Base-by-base conservation (phyloP, 768 basidiomycete species). In the Coprinopsis marcescibilis region DNA sequence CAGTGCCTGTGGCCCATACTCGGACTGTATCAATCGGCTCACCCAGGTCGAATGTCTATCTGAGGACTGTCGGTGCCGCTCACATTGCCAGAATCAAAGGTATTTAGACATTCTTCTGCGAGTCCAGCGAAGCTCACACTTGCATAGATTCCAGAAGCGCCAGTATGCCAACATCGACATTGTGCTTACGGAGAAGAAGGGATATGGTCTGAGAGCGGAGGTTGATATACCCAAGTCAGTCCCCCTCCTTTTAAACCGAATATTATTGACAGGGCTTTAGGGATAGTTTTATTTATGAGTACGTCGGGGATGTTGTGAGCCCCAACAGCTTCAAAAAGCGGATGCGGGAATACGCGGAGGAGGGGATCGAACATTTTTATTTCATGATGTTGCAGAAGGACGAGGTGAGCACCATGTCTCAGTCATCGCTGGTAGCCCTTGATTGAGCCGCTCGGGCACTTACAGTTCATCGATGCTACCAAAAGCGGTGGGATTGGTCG, bases 331-430 rank as follows among this genome's bases (percentile, higher is more conserved):
- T 99, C 63, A 80, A 86, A 66, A 91, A 89, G 63, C 82, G 95
- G 24, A 97, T 99, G 91, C 79, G 86, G 30, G 84, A 85, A 7
- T 99, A 99, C 61, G 94, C 81, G 2, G 79, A 83, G 34, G 90
- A 96, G 61, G 95, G 95, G 14, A 92, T 97, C 53, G 75, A 79
- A 43, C 96, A 98, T 64, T 99, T 98, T 57, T 99, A 98, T 69
- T 99, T 99, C 63, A 99, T 98, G 96, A 94, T 95, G 88, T 66
- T 99, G 48, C 96, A 99, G 68, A 92, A 89, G 60, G 93, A 95
- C 55, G 93, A 98, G 78, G 94, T 92, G 55, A 46, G 80, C 65
- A 12, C 14, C 13, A 17, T 48, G 30, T 45, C 20, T 7, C 12
- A 4, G 21, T 15, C 30, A 14, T 11, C 17, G 20, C 17, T 14